A percentile compares a stretch with the other conserved stretches of the same genome.
phyloP scores from a whole-genome alignment of 257 asterid genomes.

The Petrea volubilis region DNA sequence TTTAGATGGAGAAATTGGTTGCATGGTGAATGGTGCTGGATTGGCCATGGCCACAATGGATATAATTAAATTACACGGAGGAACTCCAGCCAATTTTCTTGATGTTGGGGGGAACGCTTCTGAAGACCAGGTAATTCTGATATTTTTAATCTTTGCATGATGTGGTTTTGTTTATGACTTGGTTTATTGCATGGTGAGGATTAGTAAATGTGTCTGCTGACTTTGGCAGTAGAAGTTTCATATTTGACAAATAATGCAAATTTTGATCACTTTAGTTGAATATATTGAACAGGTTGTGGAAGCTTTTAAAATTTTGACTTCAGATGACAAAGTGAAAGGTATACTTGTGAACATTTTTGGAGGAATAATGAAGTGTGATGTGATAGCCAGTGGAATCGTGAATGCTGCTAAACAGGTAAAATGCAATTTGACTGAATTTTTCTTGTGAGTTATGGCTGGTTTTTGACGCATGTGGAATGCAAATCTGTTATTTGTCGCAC shows the following conservation, averaged over 20 bases:
- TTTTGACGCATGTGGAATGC: neutral
- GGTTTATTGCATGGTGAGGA: neutral
- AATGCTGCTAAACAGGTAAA: conserved; percentile 93
- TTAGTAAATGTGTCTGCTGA: neutral
- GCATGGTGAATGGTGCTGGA: conserved; percentile 99
- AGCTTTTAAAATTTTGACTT: conserved; percentile 93
- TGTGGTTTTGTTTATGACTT: conserved; percentile 1
- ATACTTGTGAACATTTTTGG: conserved; percentile 97
- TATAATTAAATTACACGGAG: conserved; percentile 93
- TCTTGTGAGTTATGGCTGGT: neutral
- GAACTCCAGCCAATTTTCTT: conserved; percentile 98
- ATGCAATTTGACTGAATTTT: neutral
- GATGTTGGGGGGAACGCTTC: conserved; percentile 99
- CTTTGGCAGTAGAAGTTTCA: neutral
- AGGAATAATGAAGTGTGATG: conserved; percentile 99
- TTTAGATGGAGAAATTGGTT: conserved; percentile 97
- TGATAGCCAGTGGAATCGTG: conserved; percentile 96
- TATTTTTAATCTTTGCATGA: neutral
- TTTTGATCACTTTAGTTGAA: conserved; percentile 14
- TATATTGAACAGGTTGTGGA: conserved; percentile 80
- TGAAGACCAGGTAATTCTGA: conserved; percentile 75
- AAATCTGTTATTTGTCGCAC: neutral
- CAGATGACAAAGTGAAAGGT: conserved; percentile 97
- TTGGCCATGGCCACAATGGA: conserved; percentile 99
- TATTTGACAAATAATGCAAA: neutral